Percentiles rank a stretch among this genome's conserved stretches.
Conservation (phyloP, 2,329 filamentous ascomycete species). For the Periconia sp. region DNA sequence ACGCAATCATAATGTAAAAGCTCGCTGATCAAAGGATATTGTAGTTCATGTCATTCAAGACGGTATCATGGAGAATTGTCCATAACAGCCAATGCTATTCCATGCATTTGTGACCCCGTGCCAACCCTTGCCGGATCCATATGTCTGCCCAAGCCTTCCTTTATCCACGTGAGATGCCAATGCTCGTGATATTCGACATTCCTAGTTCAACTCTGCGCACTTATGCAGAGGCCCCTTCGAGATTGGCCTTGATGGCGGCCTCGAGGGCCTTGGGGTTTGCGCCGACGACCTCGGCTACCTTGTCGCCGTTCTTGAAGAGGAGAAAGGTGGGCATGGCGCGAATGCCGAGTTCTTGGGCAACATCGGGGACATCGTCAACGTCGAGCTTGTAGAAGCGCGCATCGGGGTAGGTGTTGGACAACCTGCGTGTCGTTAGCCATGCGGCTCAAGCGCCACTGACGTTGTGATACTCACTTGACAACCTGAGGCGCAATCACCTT, state of each 20-base stretch:
- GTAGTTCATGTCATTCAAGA: too few relatives aligned
- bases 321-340: constrained; percentile 93
- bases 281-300: constrained; percentile 76
- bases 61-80: too few relatives aligned
- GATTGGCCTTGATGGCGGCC: constrained; percentile 54
- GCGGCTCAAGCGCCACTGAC: neutral
- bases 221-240: constrained; percentile 20
- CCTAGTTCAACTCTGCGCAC: neutral
- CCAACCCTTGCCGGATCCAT: too few relatives aligned
- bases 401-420: constrained; percentile 64
- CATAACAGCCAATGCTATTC: too few relatives aligned
- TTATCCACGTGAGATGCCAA: too few relatives aligned
- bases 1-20: too few relatives aligned
- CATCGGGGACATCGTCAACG: constrained; percentile 79
- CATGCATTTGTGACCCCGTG: too few relatives aligned
- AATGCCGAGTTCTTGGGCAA: constrained; percentile 78
- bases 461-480: constrained; percentile 59
- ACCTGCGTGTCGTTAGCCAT: constrained; percentile 50
- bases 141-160: too few relatives aligned
- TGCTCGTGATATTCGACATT: too few relatives aligned
- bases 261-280: constrained; percentile 76
- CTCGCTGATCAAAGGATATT: too few relatives aligned
- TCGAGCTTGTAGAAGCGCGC: constrained; percentile 88
- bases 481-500: constrained; percentile 84
- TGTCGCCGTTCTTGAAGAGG: constrained; percentile 80